Base-by-base conservation (phyloP, 192 early-diverging fungal species). In the Lunasporangiospora selenospora region DNA sequence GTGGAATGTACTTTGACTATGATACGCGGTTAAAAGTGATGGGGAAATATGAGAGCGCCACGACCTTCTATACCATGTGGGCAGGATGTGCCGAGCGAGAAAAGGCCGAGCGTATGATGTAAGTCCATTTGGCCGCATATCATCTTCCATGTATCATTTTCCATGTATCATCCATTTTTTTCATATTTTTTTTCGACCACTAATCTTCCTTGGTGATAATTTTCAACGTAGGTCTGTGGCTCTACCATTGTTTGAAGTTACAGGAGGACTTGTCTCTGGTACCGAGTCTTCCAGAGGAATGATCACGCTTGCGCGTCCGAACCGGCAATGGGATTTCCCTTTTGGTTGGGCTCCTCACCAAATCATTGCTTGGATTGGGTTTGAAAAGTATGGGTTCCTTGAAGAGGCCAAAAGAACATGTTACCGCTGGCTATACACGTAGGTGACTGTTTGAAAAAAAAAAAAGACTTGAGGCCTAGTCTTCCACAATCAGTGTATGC, bases 281-380 rank as follows among this genome's bases (percentile, higher is more conserved):
- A 98, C 93, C 1, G 92, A 93, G 70, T 84, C 86, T 65, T 95
- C 92, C 30, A 88, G 95, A 31, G 95, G 95, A 13, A 34, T 46
- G 9, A 88, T 92, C 38, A 73, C 85, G 18, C 67, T 94, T 24
- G 87, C 90, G 47, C 81, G 95, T 16, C 94, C 94, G 34, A 91
- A 92, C 62, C 83, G 94, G 30, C 95, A 98, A 65, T 96, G 94
- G 94, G 95, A 95, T 67, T 92, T 82, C 46, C 89, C 87, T 6
- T 90, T 86, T 52, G 90, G 95, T 11, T 96, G 95, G 95, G 93
- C 94, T n/a, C 95, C 95, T 40, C 95, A 98, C 79, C 95, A 98
- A 79, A 98, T 98, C 18, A 83, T 98, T 75, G 90, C 91, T n/a
- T 98, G 95, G 95, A 76, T 83, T 59, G 93, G 89, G 6, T 79